Evolutionary conservation across 805 yeast species (phyloP).

Genomic region (Candida stauntonica): DNA sequence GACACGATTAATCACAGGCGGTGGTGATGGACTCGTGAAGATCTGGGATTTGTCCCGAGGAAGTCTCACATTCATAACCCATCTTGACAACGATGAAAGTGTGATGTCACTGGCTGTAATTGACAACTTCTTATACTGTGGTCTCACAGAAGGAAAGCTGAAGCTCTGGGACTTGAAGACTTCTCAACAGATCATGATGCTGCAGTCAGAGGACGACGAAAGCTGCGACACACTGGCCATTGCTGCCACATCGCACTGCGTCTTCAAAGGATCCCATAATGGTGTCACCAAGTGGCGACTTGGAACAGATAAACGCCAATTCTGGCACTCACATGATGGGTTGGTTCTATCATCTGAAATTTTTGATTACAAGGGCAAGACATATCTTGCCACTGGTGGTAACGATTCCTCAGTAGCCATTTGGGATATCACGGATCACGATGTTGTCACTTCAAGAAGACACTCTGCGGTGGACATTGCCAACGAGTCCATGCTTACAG

Average conservation of each 20-base stretch:
- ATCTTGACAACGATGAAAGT: conserved; percentile 61
- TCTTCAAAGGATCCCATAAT: conserved; percentile 52
- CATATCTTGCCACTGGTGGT: conserved; percentile 64
- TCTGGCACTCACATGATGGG: conserved; percentile 52
- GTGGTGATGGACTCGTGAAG: conserved; percentile 89
- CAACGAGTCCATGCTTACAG: conserved; percentile 59
- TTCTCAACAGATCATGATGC: conserved; percentile 53
- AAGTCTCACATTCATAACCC: conserved; percentile 26
- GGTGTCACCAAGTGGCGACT: conserved; percentile 51
- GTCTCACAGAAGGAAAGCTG: conserved; percentile 69
- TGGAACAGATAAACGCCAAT: conserved; percentile 37
- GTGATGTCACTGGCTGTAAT: conserved; percentile 64
- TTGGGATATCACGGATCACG: conserved; percentile 51
- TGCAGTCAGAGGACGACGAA: conserved; percentile 33
- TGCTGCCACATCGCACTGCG: conserved; percentile 48
- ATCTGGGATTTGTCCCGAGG: conserved; percentile 55
- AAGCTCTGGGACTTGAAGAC: conserved; percentile 87
- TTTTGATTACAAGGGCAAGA: conserved; percentile 35
- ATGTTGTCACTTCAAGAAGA: conserved; percentile 3
- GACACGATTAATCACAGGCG: conserved; percentile 58
- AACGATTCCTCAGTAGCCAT: conserved; percentile 61
- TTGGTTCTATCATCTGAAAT: conserved; percentile 54
- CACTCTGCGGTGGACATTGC: conserved; percentile 31
- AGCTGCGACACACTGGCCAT: conserved; percentile 54
- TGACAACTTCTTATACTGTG: conserved; percentile 76